Percentiles rank a stretch among this genome's conserved stretches.
These are phyloP conservation scores for Venturia nashicola DNA, from an alignment of 2,329 filamentous ascomycete species.

Conservation along the genomic window DNA sequence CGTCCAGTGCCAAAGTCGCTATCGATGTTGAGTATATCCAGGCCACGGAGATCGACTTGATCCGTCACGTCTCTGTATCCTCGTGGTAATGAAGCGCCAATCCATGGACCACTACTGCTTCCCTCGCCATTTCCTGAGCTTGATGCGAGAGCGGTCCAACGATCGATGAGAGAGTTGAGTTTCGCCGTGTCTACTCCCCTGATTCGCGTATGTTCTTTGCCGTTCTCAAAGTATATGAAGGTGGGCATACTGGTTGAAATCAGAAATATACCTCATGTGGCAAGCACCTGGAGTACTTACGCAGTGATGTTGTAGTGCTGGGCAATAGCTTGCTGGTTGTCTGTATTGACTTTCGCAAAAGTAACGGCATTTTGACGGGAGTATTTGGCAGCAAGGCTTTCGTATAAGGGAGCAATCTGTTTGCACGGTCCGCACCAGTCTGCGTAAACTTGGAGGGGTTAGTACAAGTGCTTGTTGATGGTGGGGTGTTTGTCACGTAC, in stretches of 20 bases:
- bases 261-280: not conserved
- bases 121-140: conserved; percentile 42
- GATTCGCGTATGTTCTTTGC: conserved; percentile 54
- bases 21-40: conserved; percentile 83
- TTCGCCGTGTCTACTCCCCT: conserved; percentile 51
- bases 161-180: conserved; percentile 23
- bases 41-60: conserved; percentile 63
- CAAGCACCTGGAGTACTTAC: conserved; percentile 26
- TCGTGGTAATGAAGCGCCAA: conserved; percentile 61
- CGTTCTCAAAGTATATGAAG: conserved; percentile 71
- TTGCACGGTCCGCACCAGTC: conserved; percentile 80
- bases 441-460: conserved; percentile 56
- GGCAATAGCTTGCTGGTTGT: conserved; percentile 62
- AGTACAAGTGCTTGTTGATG: conserved; percentile 8
- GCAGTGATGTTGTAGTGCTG: conserved; percentile 59
- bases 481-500: conserved; percentile 41
- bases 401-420: conserved; percentile 70
- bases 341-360: conserved; percentile 80
- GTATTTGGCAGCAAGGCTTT: conserved; percentile 58
- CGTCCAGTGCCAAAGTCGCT: conserved; percentile 61
- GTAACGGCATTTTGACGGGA: conserved; percentile 61
- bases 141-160: conserved; percentile 59
- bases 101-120: conserved; percentile 45
- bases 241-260: conserved; percentile 55
- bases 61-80: conserved; percentile 77